Evolutionary conservation across 1,139 yeast species (phyloP).

Genomic region (Kluyveromyces sp.): DNA sequence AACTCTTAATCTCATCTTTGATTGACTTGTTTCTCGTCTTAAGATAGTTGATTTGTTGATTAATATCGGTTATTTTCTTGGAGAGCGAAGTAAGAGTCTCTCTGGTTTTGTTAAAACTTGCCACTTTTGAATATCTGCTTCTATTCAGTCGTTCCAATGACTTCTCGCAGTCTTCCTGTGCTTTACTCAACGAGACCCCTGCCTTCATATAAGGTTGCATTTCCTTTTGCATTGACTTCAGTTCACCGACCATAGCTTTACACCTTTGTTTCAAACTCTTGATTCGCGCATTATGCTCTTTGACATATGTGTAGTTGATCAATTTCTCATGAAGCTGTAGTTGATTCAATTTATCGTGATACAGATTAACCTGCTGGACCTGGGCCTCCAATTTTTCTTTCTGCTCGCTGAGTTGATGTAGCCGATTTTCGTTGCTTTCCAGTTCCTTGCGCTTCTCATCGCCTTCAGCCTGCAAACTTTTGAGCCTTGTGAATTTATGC

Average conservation of each 20-base stretch:
- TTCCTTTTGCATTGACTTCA: constrained; percentile 18
- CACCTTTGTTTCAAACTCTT: constrained; percentile 38
- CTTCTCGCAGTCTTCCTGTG: constrained; percentile 1
- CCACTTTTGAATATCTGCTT: constrained; percentile 2
- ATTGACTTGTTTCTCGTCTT: constrained; percentile 3
- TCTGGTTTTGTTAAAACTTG: constrained; percentile 10
- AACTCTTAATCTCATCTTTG: constrained; percentile 4
- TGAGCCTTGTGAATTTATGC: constrained; percentile 42
- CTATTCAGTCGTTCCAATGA: not conserved
- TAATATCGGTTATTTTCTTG: not conserved
- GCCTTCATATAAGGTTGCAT: constrained; percentile 16
- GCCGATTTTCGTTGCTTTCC: constrained; percentile 24
- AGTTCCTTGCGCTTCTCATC: constrained; percentile 37
- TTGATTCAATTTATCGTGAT: constrained; percentile 34
- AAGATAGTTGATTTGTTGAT: not conserved
- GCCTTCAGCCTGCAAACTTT: constrained; percentile 39
- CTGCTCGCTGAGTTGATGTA: constrained; percentile 30
- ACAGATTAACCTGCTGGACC: constrained; percentile 34
- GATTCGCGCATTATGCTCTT: constrained; percentile 44
- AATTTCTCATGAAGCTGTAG: constrained; percentile 45
- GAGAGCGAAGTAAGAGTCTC: constrained; percentile 12
- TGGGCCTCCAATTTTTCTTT: constrained; percentile 35
- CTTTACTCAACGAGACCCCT: not conserved
- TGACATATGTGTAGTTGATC: constrained; percentile 55
- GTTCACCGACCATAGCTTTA: constrained; percentile 30